Evolutionary conservation across 257 asterid species (phyloP).

Genomic region (Haberlea rhodopensis): DNA sequence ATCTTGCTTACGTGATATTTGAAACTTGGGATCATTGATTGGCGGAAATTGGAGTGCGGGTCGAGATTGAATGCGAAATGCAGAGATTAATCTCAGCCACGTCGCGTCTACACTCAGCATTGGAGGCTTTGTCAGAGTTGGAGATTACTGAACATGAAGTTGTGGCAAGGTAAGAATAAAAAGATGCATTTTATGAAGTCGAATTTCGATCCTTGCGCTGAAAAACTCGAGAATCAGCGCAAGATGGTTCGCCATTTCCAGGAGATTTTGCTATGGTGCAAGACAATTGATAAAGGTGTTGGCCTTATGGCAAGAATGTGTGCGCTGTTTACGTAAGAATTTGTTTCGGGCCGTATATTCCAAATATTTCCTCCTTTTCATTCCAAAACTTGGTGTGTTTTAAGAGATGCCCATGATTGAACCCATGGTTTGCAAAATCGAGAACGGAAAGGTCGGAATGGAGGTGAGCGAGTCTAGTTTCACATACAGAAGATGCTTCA

Average conservation of each 20-base stretch:
- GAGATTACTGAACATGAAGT: slow-evolving; percentile 50
- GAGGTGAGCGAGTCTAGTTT: too few relatives aligned
- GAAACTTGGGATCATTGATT: slow-evolving; percentile 45
- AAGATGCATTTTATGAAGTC: slow-evolving; percentile 29
- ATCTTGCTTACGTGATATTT: slow-evolving; percentile 49
- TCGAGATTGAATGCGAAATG: slow-evolving; percentile 49
- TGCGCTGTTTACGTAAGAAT: slow-evolving; percentile 48
- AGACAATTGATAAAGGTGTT: slow-evolving; percentile 58
- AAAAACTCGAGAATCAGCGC: slow-evolving; percentile 56
- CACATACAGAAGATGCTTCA: too few relatives aligned
- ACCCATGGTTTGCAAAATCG: too few relatives aligned
- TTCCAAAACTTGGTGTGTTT: background rate
- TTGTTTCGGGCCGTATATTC: slow-evolving; percentile 45
- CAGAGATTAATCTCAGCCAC: slow-evolving; percentile 52
- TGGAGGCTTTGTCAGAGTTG: slow-evolving; percentile 54
- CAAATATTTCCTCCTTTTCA: background rate
- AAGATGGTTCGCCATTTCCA: slow-evolving; percentile 45
- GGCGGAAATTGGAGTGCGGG: slow-evolving; percentile 47
- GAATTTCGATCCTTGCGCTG: slow-evolving; percentile 35
- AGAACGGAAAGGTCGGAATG: too few relatives aligned
- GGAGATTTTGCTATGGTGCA: slow-evolving; percentile 62
- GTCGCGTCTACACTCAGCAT: slow-evolving; percentile 42
- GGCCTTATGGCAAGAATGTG: slow-evolving; percentile 53
- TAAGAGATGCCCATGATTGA: background rate
- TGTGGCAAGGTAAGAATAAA: slow-evolving; percentile 38